Percentiles rank a stretch among this genome's conserved stretches.
Evolutionary conservation across 1,284 basidiomycete species (phyloP).

Genomic region (Ustilago bromivora): DNA sequence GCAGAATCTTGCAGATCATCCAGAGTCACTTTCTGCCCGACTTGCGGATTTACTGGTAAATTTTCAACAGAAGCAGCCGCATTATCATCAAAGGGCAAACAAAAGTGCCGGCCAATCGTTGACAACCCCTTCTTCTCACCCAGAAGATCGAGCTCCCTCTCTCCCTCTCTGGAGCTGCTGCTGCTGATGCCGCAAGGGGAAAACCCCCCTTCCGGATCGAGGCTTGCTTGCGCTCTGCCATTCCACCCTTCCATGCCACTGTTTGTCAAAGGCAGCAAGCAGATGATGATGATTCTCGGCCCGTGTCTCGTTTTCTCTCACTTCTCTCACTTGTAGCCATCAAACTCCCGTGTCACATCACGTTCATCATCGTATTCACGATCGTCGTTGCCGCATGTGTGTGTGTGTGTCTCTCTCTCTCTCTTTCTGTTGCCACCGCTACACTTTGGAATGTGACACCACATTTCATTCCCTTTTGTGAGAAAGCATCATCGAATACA

Average conservation of each 20-base stretch:
- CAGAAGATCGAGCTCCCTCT: conserved; percentile 11
- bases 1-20: conserved; percentile 10
- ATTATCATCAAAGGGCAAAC: background rate
- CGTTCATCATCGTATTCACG: background rate
- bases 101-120: background rate
- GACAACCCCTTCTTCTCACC: conserved; percentile 1
- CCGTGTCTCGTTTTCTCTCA: background rate
- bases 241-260: background rate
- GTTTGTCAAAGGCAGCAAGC: background rate
- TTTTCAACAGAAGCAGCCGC: background rate
- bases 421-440: background rate
- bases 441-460: conserved; percentile 11
- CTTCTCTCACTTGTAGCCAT: background rate
- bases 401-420: background rate
- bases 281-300: background rate
- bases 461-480: conserved; percentile 2
- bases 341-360: conserved; percentile 1
- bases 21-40: background rate
- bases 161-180: background rate
- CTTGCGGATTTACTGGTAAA: conserved; percentile 11
- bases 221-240: conserved; percentile 4
- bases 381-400: conserved; percentile 9
- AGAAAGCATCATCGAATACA: background rate
- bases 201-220: conserved; percentile 27
- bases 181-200: background rate